These are phyloP conservation scores for Saposhnikovia divaricata DNA, from an alignment of 129 eudicot species.

Conservation along the genomic window DNA sequence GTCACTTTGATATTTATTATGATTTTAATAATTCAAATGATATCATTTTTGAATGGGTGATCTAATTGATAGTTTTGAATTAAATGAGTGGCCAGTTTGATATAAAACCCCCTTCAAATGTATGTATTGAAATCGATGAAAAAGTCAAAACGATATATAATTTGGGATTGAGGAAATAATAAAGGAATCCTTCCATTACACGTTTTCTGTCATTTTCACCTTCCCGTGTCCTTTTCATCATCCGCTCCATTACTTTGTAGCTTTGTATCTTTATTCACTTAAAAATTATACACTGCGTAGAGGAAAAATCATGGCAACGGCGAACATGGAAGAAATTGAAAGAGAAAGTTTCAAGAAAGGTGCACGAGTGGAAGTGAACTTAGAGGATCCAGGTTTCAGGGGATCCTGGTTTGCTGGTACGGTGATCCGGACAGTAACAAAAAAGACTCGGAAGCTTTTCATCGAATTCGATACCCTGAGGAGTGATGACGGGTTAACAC, in stretches of 20 bases:
- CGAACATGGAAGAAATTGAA: not conserved
- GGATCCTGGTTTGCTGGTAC: constrained; percentile 53
- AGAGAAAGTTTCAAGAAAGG: constrained; percentile 24
- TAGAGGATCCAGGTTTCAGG: constrained; percentile 33
- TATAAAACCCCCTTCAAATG: no score
- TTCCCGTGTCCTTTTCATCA: not conserved
- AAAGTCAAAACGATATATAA: no score
- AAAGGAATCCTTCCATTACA: not conserved
- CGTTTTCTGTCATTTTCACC: not conserved
- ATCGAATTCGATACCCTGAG: constrained; percentile 31
- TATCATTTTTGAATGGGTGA: no score
- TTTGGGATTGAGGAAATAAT: no score
- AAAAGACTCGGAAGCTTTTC: constrained; percentile 1
- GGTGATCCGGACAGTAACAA: constrained; percentile 21
- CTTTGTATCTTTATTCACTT: not conserved
- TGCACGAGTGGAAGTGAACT: constrained; percentile 33
- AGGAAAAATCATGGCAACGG: not conserved
- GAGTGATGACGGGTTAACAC: not conserved
- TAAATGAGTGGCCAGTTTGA: no score
- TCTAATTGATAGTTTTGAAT: no score
- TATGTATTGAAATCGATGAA: no score
- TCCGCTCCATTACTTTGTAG: not conserved
- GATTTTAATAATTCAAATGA: no score
- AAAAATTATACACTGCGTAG: not conserved
- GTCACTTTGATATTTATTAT: no score